Conservation (phyloP, 805 yeast genomes). For the Middelhovenomyces tepae region DNA sequence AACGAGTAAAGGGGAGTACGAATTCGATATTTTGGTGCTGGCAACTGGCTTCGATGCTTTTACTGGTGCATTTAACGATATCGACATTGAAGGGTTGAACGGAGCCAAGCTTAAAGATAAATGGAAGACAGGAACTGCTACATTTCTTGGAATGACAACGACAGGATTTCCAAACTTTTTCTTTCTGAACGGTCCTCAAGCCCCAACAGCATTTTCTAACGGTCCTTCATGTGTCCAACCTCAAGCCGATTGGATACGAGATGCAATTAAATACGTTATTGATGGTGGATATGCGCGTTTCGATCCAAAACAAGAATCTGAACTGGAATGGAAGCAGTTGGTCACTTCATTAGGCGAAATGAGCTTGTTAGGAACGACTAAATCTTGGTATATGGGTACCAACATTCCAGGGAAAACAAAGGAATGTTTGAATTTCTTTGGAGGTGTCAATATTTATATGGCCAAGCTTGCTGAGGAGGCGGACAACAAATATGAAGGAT, state of each 20-base stretch:
- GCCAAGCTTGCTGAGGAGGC: too few relatives aligned
- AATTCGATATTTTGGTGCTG: too few relatives aligned
- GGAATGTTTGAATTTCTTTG: constrained; percentile 19
- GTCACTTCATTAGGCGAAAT: constrained; percentile 15
- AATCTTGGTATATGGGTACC: constrained; percentile 27
- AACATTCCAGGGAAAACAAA: constrained; percentile 24
- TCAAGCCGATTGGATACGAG: constrained; percentile 20
- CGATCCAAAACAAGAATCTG: constrained; percentile 17
- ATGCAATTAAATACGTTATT: constrained; percentile 12
- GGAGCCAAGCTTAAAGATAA: constrained; percentile 18
- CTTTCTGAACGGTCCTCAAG: constrained; percentile 27
- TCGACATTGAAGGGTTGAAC: too few relatives aligned
- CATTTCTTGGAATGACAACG: constrained; percentile 22
- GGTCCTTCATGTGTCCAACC: constrained; percentile 25
- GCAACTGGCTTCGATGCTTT: too few relatives aligned
- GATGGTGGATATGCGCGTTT: constrained; percentile 10
- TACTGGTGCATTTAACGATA: too few relatives aligned
- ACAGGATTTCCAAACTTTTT: constrained; percentile 25
- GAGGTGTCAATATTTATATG: too few relatives aligned
- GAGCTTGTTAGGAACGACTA: constrained; percentile 21
- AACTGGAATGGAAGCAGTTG: constrained; percentile 15
- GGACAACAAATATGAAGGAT: too few relatives aligned
- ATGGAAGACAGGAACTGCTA: constrained; percentile 21
- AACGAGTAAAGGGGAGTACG: too few relatives aligned
- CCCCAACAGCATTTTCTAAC: constrained; percentile 26